Evolutionary conservation across 352 stramenopile species (phyloP), one percentile per base, ranked within the genome.

Genomic region (Thalassiosira exigua): DNA sequence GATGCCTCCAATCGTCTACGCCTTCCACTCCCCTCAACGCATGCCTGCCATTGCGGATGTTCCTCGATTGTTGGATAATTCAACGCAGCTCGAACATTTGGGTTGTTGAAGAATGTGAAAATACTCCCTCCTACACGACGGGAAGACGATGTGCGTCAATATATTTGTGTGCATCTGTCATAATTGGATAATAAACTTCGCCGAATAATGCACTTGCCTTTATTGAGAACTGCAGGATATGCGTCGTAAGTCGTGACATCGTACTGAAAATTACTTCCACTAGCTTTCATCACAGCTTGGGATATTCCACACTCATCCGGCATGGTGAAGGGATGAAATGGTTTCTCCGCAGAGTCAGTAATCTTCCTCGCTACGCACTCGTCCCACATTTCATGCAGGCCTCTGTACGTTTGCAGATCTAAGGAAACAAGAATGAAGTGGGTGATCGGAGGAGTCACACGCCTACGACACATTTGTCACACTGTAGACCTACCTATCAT

Each of bases 241-340:
- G 60, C 58, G 21, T 85, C 77, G 57, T 71, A 79, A 3, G 77
- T 78, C 19, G 77, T 75, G 14, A 85, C 71, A 48, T 85, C 77
- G 33, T 85, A 85, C 27, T 65, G 67, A 21, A 75, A 73, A 32
- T 11, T 51, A 19, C 54, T 79, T 14, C 86, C 86, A 58, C 72
- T 73, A 26, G 82, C 79, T 58, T 76, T 26, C 66, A 91, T 73
- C 0, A 88, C 76, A 36, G 71, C 79, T 48, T 46, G 60, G 24
- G 76, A 66, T 33, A 90, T 79, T 4, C 75, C 81, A 82, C 86
- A 92, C 67, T 92, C 86, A 77, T 92, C 86, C 1, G 84, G 81
- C 14, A 61, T 72, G 3, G 51, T 92, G n/a, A 90, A 90, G 0
- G 67, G 39, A 66, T 92, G 86, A 68, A 90, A 86, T 17, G 83